Conservation (phyloP, 2,329 filamentous ascomycete species). For the Alternaria incomplexa region DNA sequence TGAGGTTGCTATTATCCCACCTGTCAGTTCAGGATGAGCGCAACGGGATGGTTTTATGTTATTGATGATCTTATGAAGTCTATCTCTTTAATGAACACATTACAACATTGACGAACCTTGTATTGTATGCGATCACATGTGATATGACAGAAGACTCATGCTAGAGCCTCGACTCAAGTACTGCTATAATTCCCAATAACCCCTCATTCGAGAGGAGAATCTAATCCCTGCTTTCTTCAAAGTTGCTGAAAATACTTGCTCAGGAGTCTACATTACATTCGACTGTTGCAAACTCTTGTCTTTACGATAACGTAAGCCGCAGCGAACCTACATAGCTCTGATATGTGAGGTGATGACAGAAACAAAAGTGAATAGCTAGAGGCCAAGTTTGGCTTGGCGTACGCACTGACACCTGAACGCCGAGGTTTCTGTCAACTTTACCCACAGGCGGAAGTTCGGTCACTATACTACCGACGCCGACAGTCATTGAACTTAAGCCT, state of each 20-base stretch:
- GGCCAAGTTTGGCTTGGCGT: neutral
- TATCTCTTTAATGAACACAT: neutral
- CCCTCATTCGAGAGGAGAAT: neutral
- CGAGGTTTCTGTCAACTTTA: neutral
- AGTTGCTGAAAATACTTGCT: neutral
- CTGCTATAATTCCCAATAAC: neutral
- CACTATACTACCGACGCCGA: slow-evolving; percentile 30
- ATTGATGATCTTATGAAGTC: neutral
- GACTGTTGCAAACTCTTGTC: neutral
- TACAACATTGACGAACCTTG: neutral
- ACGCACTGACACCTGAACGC: neutral
- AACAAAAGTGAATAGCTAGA: neutral
- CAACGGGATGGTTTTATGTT: neutral
- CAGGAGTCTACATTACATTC: neutral
- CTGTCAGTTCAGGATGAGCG: slow-evolving; percentile 75
- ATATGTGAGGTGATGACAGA: neutral
- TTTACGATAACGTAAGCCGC: neutral
- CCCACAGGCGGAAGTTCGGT: slow-evolving; percentile 13
- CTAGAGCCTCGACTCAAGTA: neutral
- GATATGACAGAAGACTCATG: neutral
- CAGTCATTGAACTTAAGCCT: slow-evolving; percentile 4
- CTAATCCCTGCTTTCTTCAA: neutral
- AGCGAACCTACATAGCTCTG: neutral
- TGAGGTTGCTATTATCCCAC: slow-evolving; percentile 86
- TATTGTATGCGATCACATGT: neutral